These are phyloP conservation scores for Phytopythium chamaehyphon DNA, from an alignment of 352 stramenopile species.

Conservation along the genomic window DNA sequence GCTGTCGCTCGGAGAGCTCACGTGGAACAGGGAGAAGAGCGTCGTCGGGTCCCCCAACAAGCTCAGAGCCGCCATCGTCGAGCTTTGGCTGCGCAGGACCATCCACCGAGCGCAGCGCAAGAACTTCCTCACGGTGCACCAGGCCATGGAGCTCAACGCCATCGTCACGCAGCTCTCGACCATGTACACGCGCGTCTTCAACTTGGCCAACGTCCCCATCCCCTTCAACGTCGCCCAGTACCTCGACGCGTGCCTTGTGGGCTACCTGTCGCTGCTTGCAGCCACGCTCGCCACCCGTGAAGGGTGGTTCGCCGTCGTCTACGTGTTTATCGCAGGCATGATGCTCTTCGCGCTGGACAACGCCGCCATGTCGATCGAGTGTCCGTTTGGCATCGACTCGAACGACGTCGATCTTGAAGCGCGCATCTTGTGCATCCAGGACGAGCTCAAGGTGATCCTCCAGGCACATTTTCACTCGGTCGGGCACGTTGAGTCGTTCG, in stretches of 20 bases:
- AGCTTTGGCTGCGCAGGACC: slow-evolving; percentile 50
- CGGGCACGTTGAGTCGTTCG: slow-evolving; percentile 33
- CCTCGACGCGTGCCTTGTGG: slow-evolving; percentile 33
- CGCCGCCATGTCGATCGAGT: slow-evolving; percentile 47
- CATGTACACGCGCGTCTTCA: slow-evolving; percentile 52
- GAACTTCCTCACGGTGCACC: slow-evolving; percentile 34
- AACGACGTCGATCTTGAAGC: slow-evolving; percentile 43
- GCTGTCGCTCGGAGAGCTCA: slow-evolving; percentile 31
- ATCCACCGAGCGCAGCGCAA: slow-evolving; percentile 36
- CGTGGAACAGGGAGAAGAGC: slow-evolving; percentile 40
- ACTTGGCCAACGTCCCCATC: slow-evolving; percentile 42
- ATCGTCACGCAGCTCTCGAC: slow-evolving; percentile 39
- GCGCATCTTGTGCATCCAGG: slow-evolving; percentile 41
- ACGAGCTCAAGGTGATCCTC: slow-evolving; percentile 51
- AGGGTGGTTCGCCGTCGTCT: slow-evolving; percentile 20
- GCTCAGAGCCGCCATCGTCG: slow-evolving; percentile 41
- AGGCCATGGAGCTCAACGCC: slow-evolving; percentile 47
- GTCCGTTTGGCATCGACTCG: slow-evolving; percentile 28
- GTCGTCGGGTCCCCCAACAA: slow-evolving; percentile 47
- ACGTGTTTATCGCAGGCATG: slow-evolving; percentile 32
- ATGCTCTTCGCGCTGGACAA: slow-evolving; percentile 48
- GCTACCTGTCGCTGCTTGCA: slow-evolving; percentile 37
- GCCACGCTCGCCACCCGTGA: slow-evolving; percentile 12
- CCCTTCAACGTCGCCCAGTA: slow-evolving; percentile 43
- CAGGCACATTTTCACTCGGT: slow-evolving; percentile 47